A percentile compares a stretch with the other conserved stretches of the same genome.
Evolutionary conservation across 352 stramenopile species (phyloP).

Genomic region (Phytophthora lateralis): DNA sequence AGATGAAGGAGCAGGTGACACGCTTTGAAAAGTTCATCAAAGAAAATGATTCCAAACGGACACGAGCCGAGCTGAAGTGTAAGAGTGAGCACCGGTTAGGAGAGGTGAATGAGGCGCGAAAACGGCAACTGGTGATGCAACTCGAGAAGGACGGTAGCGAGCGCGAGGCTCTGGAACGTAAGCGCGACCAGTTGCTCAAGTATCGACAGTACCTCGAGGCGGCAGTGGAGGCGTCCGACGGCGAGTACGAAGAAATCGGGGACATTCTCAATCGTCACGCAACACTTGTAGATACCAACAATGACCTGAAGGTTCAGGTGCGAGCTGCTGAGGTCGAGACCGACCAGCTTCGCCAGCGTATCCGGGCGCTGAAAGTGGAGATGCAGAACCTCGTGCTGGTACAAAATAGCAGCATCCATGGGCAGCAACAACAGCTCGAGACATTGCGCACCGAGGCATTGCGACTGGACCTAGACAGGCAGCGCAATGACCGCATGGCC

Average conservation of each 20-base stretch:
- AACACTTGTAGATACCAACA: constrained; percentile 89
- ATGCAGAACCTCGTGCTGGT: constrained; percentile 86
- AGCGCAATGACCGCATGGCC: constrained; percentile 73
- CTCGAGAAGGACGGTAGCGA: constrained; percentile 76
- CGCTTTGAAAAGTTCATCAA: constrained; percentile 95
- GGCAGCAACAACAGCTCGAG: constrained; percentile 83
- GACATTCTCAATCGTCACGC: constrained; percentile 87
- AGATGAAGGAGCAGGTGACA: constrained; percentile 92
- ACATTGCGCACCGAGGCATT: constrained; percentile 72
- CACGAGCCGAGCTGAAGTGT: constrained; percentile 85
- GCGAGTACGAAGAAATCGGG: constrained; percentile 85
- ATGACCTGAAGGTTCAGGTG: constrained; percentile 82
- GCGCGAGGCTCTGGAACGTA: constrained; percentile 72
- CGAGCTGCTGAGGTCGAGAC: constrained; percentile 72
- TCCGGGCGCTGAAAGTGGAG: constrained; percentile 80
- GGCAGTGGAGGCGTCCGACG: constrained; percentile 81
- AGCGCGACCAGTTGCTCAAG: constrained; percentile 81
- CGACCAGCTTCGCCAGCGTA: constrained; percentile 75
- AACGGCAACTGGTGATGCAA: constrained; percentile 72
- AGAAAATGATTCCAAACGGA: constrained; percentile 92
- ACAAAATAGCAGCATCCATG: constrained; percentile 86
- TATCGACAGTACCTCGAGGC: constrained; percentile 87
- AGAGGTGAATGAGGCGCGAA: constrained; percentile 81
- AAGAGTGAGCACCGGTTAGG: constrained; percentile 83
- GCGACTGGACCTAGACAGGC: constrained; percentile 82